phyloP scores from a whole-genome alignment of 2,329 filamentous ascomycete species.

The Xenoacremonium recifei region DNA sequence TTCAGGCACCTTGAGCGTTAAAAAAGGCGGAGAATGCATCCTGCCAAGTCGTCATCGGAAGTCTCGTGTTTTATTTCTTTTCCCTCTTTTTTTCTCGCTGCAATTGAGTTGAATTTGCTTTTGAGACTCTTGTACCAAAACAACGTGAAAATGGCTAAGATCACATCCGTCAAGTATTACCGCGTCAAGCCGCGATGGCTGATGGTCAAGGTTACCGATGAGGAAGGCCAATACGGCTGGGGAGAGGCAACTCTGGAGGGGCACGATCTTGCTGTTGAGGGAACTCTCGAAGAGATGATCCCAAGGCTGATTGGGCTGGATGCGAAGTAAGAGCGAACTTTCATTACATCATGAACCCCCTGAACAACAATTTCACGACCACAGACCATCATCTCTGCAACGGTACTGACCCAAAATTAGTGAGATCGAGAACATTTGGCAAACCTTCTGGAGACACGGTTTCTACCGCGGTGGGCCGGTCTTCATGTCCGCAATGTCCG shows the following conservation, averaged over 20 bases:
- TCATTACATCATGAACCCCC: too few relatives aligned
- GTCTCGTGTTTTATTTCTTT: too few relatives aligned
- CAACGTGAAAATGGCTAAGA: constrained; percentile 17
- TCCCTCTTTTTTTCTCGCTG: too few relatives aligned
- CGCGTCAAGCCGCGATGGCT: constrained; percentile 70
- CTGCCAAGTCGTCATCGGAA: too few relatives aligned
- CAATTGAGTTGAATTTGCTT: too few relatives aligned
- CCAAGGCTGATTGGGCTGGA: constrained; percentile 58
- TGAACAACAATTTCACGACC: too few relatives aligned
- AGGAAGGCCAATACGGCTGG: constrained; percentile 62
- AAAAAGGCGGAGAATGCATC: neutral
- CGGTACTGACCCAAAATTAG: constrained; percentile 32
- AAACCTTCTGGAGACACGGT: constrained; percentile 62
- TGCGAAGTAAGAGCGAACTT: too few relatives aligned
- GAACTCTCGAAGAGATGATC: constrained; percentile 55
- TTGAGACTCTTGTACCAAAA: too few relatives aligned
- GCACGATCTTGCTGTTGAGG: constrained; percentile 68
- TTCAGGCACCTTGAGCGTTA: neutral
- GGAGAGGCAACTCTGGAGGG: constrained; percentile 72
- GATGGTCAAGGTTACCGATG: constrained; percentile 70
- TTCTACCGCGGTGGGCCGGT: constrained; percentile 76
- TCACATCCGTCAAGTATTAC: constrained; percentile 61
- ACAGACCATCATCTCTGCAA: neutral
- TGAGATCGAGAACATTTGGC: constrained; percentile 76
- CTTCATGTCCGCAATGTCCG: constrained; percentile 72